phyloP scores from a whole-genome alignment of 495 filamentous ascomycete species.

The Oidiodendron maius region DNA sequence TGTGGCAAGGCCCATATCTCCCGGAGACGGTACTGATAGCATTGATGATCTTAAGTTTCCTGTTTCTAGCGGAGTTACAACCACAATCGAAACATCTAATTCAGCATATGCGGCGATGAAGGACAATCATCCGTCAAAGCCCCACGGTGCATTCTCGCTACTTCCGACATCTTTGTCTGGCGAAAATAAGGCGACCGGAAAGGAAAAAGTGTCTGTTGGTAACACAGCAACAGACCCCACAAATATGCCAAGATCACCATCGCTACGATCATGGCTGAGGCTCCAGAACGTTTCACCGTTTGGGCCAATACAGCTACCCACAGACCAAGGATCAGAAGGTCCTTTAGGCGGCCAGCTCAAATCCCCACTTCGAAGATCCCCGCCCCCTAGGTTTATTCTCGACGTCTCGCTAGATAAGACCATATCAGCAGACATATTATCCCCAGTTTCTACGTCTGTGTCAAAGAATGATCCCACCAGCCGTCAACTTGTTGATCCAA shows the following conservation, averaged over 20 bases:
- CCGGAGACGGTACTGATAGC: too few relatives aligned
- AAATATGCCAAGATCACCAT: conserved; percentile 16
- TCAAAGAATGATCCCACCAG: not conserved
- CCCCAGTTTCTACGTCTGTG: not conserved
- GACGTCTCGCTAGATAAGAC: conserved; percentile 1
- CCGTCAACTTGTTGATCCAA: not conserved
- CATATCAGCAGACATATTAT: too few relatives aligned
- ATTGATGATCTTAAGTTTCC: conserved; percentile 18
- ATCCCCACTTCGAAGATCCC: conserved; percentile 12
- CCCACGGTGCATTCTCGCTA: too few relatives aligned
- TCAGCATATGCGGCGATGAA: conserved; percentile 1
- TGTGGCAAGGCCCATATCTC: too few relatives aligned
- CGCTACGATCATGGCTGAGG: conserved; percentile 15
- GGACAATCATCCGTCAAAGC: too few relatives aligned
- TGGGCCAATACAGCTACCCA: conserved; percentile 19
- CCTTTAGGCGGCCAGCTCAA: conserved; percentile 19
- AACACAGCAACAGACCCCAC: conserved; percentile 20
- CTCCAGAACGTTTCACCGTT: conserved; percentile 21
- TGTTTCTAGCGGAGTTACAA: conserved; percentile 3
- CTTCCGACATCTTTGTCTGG: not conserved
- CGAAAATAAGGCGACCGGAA: not conserved
- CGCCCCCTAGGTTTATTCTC: not conserved
- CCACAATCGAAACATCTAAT: conserved; percentile 13
- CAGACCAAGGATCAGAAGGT: not conserved
- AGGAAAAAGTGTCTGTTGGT: not conserved